Percentiles rank a stretch among this genome's conserved stretches.
Conservation (phyloP, 305 asterid species). For the Petunia hybrid region DNA sequence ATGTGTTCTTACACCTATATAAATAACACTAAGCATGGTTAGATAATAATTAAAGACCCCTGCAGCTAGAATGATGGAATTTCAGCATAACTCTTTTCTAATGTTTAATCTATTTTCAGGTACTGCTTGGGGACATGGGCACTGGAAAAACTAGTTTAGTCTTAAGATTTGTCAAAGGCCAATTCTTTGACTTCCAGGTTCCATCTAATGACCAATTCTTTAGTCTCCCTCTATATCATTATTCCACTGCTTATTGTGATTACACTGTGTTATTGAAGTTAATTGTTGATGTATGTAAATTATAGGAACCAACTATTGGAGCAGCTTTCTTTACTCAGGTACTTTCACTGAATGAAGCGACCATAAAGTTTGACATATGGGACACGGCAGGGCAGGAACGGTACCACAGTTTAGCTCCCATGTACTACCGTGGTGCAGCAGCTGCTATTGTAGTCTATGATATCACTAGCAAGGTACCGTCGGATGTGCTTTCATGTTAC, state of each 20-base stretch:
- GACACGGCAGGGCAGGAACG: conserved; percentile 54
- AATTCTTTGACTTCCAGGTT: conserved; percentile 48
- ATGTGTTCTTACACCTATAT: not conserved
- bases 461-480: conserved; percentile 41
- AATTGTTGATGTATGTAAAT: not conserved
- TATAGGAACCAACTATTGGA: conserved; percentile 51
- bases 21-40: too few relatives aligned
- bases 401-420: conserved; percentile 51
- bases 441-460: conserved; percentile 47
- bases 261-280: not conserved
- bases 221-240: not conserved
- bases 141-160: conserved; percentile 51
- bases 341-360: conserved; percentile 41
- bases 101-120: conserved; percentile 32
- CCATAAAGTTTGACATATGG: conserved; percentile 50
- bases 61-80: not conserved
- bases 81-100: not conserved
- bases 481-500: not conserved
- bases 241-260: too few relatives aligned
- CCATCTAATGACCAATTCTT: not conserved
- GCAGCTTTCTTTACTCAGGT: conserved; percentile 52
- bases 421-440: conserved; percentile 52
- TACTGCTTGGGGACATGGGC: conserved; percentile 53
- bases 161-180: conserved; percentile 50
- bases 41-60: too few relatives aligned